Base-by-base conservation (phyloP, 495 filamentous ascomycete species). In the Penicillium coffeae region DNA sequence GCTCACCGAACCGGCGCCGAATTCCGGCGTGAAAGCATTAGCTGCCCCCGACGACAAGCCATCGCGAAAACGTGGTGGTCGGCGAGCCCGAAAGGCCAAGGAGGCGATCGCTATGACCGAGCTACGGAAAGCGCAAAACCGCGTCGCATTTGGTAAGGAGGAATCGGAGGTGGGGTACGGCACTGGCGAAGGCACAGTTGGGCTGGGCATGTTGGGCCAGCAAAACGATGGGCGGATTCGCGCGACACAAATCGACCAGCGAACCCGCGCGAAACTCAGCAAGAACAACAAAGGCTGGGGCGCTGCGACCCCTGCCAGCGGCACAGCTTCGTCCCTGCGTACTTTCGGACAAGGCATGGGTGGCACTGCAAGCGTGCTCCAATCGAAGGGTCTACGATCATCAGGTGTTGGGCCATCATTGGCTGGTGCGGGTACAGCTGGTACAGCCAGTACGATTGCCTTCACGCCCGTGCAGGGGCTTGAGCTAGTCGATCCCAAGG, bases 251-350 rank as follows among this genome's bases (percentile, higher is more conserved):
- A 88, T 97, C 59, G 94, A 98, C 63, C 88, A 95, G 56, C 82
- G 90, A 36, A 98, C 93, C 15, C 78, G 88, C 42, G 93, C 94
- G 30, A 95, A 89, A 63, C 79, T 97, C 21, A 89, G 86, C 62
- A 92, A 94, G 57, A 95, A 92, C 74, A 93, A 93, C 70, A 90
- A 94, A 59, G 94, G 93, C 37, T 98, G 94, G 94, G 92, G 90
- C 38, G 78, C 5, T 14, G 34, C 79, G 19, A 87, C 88, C 5
- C 80, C 87, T 21, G 64, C 80, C 54, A 67, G 64, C 33, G 77
- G 75, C 8, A 80, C 78, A 9, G 86, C 89, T 34, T 89, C 89
- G 2, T 88, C 86, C 20, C 73, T 96, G 33, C 81, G 88, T 27
- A 84, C 85, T 5, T 87, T 92, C 56, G 88, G 86, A 50, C 81